Base-by-base conservation (phyloP, 805 yeast genomes). In the Komagataella pseudopastoris region DNA sequence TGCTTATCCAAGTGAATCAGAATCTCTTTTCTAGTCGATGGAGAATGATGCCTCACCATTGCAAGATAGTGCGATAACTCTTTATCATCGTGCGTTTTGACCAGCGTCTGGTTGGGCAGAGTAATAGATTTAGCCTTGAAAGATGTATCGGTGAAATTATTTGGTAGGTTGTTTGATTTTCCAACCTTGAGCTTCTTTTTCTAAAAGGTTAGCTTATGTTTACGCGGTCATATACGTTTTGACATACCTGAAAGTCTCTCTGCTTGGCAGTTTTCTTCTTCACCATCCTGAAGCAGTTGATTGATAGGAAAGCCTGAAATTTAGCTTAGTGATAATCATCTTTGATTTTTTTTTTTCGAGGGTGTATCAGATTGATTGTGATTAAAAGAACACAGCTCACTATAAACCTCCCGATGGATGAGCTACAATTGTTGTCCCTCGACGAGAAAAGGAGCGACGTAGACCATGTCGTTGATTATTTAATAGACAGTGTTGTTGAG, bases 101-200 rank as follows among this genome's bases (percentile, higher is more conserved):
- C 48, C 51, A 44, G 46, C 12, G 72, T 60, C 54, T 72, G 76
- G 45, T 66, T 61, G 46, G 71, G 72, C 18, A 73, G 53, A 16
- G 69, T 65, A 39, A 75, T 71, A 45, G 78, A 63, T 59, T 81
- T 85, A 8, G 96, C 81, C 47, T 76, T 77, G 67, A 91, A 91
- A 0, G 95, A 83, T 0, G 96, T 88, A 57, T 85, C 91, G 4
- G 99, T 93, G 53, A 75, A 78, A 62, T 88, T 88, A 17, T 80
- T 77, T 5, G 89, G 80, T 55, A 78, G 79, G 5, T 81, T 79
- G 17, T 79, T 78, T 2, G 84, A 71, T 65, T 93, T 93, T 52
- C 99, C 99, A 39, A 93, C 97, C 60, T 77, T 84, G 50, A 93
- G 76, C 71, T 88, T 91, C 53, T 80, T 73, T 64, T 88, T 88